These are phyloP conservation scores for Stentor roeselii DNA, from an alignment of 73 alveolate species.

Conservation along the genomic window DNA sequence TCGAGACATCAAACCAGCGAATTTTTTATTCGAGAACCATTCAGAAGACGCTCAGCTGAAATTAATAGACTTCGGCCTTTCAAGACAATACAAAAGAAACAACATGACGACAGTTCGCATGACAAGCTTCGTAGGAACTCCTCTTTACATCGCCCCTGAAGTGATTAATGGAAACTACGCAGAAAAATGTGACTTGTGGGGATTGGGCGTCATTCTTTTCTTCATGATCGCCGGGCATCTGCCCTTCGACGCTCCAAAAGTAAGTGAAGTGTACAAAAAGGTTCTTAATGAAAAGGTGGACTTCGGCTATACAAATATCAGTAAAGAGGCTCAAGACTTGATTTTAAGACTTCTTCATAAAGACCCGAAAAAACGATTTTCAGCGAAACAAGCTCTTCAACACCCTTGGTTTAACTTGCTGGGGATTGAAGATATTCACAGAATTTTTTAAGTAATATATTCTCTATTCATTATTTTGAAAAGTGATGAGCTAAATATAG, in stretches of 20 bases:
- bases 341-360: slow-evolving; percentile 62
- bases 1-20: slow-evolving; percentile 89
- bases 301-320: slow-evolving; percentile 37
- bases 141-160: slow-evolving; percentile 94
- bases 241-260: slow-evolving; percentile 78
- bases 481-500: background rate
- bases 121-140: slow-evolving; percentile 90
- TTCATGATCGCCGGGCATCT: slow-evolving; percentile 79
- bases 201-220: slow-evolving; percentile 80
- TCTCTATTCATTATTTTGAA: background rate
- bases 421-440: background rate
- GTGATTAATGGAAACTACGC: slow-evolving; percentile 84
- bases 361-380: slow-evolving; percentile 77
- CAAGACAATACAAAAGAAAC: slow-evolving; percentile 48
- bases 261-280: slow-evolving; percentile 70
- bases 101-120: slow-evolving; percentile 63
- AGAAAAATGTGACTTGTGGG: slow-evolving; percentile 86
- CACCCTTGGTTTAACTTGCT: slow-evolving; percentile 31
- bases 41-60: slow-evolving; percentile 69
- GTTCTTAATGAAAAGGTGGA: slow-evolving; percentile 41
- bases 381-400: slow-evolving; percentile 42
- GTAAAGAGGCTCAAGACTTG: slow-evolving; percentile 52
- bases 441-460: background rate
- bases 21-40: slow-evolving; percentile 68
- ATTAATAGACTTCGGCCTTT: slow-evolving; percentile 85